A percentile compares a stretch with the other conserved stretches of the same genome.
phyloP scores from a whole-genome alignment of 805 yeast genomes.

The Limtongia smithiae region DNA sequence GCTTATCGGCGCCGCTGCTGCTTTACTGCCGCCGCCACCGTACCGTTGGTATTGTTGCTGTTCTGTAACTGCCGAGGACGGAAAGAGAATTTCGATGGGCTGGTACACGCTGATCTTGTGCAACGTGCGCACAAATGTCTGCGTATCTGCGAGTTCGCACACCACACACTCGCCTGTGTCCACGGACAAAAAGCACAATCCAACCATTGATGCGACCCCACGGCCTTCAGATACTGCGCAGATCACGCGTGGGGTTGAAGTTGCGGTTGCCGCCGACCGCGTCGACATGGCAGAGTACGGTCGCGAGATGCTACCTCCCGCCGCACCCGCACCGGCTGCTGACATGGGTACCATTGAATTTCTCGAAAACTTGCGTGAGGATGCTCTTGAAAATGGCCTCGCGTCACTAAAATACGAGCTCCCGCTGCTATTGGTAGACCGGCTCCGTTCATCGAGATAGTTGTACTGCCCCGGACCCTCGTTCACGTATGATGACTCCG shows the following conservation, averaged over 20 bases:
- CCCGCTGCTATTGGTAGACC: too few relatives aligned
- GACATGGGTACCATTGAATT: too few relatives aligned
- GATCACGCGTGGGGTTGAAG: constrained; percentile 11
- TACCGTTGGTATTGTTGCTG: background rate
- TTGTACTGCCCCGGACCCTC: too few relatives aligned
- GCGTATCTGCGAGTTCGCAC: constrained; percentile 44
- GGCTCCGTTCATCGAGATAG: too few relatives aligned
- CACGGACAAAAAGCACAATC: constrained; percentile 42
- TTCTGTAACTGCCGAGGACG: background rate
- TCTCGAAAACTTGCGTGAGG: too few relatives aligned
- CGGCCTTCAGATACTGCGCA: constrained; percentile 33
- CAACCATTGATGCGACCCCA: constrained; percentile 36
- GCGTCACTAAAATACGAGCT: too few relatives aligned
- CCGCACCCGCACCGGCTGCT: background rate
- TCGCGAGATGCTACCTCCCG: constrained; percentile 3
- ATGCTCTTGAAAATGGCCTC: too few relatives aligned
- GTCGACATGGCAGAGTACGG: constrained; percentile 18
- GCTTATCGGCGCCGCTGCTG: background rate
- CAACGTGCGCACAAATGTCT: constrained; percentile 45
- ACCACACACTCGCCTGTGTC: constrained; percentile 40
- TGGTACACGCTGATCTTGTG: constrained; percentile 41
- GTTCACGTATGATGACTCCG: too few relatives aligned
- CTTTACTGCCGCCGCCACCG: background rate
- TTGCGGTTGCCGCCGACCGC: background rate
- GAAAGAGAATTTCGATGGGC: constrained; percentile 33